These are phyloP conservation scores for Cercospora sp. DNA, from an alignment of 2,329 filamentous ascomycete species.

Conservation along the genomic window DNA sequence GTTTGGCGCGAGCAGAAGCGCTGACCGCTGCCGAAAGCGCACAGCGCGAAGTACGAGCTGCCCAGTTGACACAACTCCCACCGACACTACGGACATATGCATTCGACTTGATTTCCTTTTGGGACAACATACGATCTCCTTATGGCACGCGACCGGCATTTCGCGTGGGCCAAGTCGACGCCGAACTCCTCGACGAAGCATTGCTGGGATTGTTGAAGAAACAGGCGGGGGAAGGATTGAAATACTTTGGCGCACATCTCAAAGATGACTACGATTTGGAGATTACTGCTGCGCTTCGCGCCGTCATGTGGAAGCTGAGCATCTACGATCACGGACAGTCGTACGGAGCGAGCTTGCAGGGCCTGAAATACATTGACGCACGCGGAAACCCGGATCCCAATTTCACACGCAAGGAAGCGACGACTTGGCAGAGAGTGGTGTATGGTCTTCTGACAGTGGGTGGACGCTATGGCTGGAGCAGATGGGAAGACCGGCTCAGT, in stretches of 20 bases:
- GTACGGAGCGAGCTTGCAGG: conserved; percentile 90
- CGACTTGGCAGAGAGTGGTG: conserved; percentile 76
- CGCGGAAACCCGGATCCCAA: conserved; percentile 43
- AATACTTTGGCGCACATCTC: conserved; percentile 77
- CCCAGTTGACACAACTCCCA: conserved; percentile 49
- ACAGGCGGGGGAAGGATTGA: conserved; percentile 84
- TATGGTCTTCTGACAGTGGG: conserved; percentile 86
- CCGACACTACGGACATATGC: conserved; percentile 52
- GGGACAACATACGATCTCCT: conserved; percentile 70
- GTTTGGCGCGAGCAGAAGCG: conserved; percentile 65
- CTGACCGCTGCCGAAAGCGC: conserved; percentile 52
- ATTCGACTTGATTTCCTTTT: conserved; percentile 43
- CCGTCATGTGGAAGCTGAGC: conserved; percentile 86
- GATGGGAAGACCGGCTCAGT: conserved; percentile 85
- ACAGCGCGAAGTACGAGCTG: conserved; percentile 43
- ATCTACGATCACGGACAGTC: conserved; percentile 97
- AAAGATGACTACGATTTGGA: conserved; percentile 86
- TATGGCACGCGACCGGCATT: conserved; percentile 83
- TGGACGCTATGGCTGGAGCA: conserved; percentile 85
- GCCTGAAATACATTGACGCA: conserved; percentile 85
- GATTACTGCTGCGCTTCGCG: conserved; percentile 73
- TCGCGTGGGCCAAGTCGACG: conserved; percentile 92
- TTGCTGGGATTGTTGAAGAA: conserved; percentile 79
- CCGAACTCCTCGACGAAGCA: conserved; percentile 92
- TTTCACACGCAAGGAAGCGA: conserved; percentile 62